phyloP scores from a whole-genome alignment of 1,284 basidiomycete species.

The Prillingera fragicola region DNA sequence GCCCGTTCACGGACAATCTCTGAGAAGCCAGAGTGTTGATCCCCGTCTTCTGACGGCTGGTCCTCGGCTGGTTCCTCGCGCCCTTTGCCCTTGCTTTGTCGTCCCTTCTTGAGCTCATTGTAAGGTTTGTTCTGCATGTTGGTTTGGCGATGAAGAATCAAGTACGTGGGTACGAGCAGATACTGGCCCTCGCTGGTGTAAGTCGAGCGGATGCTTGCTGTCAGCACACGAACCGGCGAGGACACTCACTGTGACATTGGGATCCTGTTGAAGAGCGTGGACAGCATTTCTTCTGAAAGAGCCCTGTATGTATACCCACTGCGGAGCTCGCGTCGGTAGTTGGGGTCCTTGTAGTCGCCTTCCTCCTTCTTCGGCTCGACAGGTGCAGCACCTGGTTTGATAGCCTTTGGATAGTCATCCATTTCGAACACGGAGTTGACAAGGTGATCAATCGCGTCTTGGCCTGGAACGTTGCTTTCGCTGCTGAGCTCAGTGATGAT shows the following conservation, averaged over 20 bases:
- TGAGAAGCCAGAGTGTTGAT: neutral
- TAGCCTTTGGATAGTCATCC: constrained; percentile 30
- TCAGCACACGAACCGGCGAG: constrained; percentile 11
- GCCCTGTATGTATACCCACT: neutral
- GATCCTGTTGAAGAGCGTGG: constrained; percentile 3
- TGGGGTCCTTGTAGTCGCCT: constrained; percentile 15
- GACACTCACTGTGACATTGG: constrained; percentile 21
- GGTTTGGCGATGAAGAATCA: constrained; percentile 17
- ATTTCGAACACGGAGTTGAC: constrained; percentile 29
- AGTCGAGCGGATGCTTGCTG: constrained; percentile 24
- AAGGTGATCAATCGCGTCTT: constrained; percentile 14
- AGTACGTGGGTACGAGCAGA: constrained; percentile 31
- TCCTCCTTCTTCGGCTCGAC: constrained; percentile 8
- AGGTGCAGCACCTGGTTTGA: constrained; percentile 1
- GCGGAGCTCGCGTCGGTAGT: constrained; percentile 15
- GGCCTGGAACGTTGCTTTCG: constrained; percentile 10
- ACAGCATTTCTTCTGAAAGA: neutral
- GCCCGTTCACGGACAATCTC: constrained; percentile 3
- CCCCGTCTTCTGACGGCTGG: constrained; percentile 3
- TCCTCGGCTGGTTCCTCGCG: neutral
- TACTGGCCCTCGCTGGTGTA: neutral
- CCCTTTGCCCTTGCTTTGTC: constrained; percentile 49
- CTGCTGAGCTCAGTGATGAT: constrained; percentile 8
- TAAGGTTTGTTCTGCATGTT: constrained; percentile 24
- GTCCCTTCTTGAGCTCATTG: constrained; percentile 21